Conservation (phyloP, 2,329 filamentous ascomycete genomes). For the Metarhizium album region DNA sequence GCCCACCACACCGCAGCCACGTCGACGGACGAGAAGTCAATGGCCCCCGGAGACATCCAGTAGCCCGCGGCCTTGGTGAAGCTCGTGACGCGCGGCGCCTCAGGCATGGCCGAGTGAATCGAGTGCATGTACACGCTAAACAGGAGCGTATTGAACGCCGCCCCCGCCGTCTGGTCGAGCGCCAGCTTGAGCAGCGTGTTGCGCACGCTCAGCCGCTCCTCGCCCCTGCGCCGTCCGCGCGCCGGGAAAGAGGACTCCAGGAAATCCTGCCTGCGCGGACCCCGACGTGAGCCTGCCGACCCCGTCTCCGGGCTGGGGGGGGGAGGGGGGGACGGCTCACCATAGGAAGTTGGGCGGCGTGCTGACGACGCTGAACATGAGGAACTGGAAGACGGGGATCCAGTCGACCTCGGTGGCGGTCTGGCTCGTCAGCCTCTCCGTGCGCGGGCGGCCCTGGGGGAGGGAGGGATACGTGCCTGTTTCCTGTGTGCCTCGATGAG, state of each 20-base stretch:
- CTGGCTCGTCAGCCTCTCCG: not conserved
- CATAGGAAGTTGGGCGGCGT: constrained; percentile 79
- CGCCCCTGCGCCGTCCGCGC: not conserved
- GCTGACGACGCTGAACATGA: constrained; percentile 60
- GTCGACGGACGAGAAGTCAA: constrained; percentile 36
- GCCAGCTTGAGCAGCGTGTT: constrained; percentile 59
- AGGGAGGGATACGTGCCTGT: constrained; percentile 34
- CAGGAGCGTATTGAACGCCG: constrained; percentile 52
- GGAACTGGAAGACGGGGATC: constrained; percentile 63
- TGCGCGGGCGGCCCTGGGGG: not conserved
- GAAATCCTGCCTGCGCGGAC: constrained; percentile 57
- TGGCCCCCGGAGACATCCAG: constrained; percentile 26
- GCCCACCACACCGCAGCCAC: constrained; percentile 32
- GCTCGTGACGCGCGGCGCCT: constrained; percentile 26
- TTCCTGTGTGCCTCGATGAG: constrained; percentile 50
- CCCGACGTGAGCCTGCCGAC: too few species aligned
- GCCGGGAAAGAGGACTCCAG: constrained; percentile 68
- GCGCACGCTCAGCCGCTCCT: constrained; percentile 37
- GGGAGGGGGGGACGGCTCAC: constrained; percentile 27
- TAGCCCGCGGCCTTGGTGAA: constrained; percentile 23
- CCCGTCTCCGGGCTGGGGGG: too few species aligned
- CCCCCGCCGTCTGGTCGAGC: constrained; percentile 59
- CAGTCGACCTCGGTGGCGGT: constrained; percentile 39
- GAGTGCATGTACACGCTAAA: constrained; percentile 51
- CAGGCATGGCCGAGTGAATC: constrained; percentile 38